Evolutionary conservation across 2,329 filamentous ascomycete genomes (phyloP).

Genomic region (Cytospora piceicola): DNA sequence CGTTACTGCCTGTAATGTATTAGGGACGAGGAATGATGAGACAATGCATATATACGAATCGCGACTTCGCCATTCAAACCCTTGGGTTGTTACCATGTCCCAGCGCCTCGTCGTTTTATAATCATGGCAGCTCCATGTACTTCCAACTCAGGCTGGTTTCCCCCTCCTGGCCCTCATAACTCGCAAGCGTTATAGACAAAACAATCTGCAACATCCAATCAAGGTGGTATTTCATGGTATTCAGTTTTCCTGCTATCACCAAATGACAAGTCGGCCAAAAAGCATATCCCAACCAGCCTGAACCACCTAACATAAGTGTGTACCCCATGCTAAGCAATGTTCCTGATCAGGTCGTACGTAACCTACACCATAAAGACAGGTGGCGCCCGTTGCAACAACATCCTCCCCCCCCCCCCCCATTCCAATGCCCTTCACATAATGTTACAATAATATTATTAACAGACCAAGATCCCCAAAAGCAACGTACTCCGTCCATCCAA

Average conservation of each 20-base stretch:
- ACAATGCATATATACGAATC: constrained; percentile 3
- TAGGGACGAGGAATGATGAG: constrained; percentile 17
- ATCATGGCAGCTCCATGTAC: background rate
- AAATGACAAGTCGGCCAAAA: constrained; percentile 13
- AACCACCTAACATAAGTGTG: background rate
- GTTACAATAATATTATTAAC: background rate
- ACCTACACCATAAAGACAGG: background rate
- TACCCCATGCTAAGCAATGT: constrained; percentile 12
- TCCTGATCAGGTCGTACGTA: constrained; percentile 3
- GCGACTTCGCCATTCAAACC: background rate
- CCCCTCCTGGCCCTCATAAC: background rate
- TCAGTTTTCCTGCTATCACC: constrained; percentile 1
- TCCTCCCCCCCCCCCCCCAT: too few species aligned
- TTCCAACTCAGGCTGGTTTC: background rate
- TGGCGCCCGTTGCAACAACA: background rate
- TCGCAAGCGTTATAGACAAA: too few species aligned
- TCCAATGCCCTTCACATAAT: background rate
- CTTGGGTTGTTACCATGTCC: background rate
- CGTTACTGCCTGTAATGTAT: constrained; percentile 1
- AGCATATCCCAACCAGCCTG: background rate
- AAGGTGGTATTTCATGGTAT: background rate
- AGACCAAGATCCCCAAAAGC: background rate
- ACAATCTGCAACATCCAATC: too few species aligned
- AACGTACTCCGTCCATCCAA: background rate
- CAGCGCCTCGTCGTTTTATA: background rate